These are phyloP conservation scores for Diaporthe amygdali DNA, from an alignment of 2,329 filamentous ascomycete genomes.

Conservation along the genomic window DNA sequence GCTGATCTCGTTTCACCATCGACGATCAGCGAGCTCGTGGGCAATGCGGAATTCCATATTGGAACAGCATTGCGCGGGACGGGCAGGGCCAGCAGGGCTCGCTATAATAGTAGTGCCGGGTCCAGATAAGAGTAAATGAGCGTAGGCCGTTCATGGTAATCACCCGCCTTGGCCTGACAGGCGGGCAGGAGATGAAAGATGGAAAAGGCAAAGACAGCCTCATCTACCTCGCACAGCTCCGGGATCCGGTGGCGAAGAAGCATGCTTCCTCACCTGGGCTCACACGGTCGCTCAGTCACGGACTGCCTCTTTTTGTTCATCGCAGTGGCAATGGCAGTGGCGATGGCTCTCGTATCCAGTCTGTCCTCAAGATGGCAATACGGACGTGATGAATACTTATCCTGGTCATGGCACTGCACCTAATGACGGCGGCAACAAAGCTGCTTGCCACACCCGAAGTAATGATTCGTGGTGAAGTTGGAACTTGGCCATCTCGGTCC, in stretches of 20 bases:
- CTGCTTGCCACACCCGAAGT: not conserved
- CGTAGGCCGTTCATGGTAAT: constrained; percentile 2
- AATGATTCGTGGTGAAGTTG: constrained; percentile 15
- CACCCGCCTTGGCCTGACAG: constrained; percentile 8
- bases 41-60: constrained; percentile 13
- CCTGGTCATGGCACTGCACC: not conserved
- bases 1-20: constrained; percentile 28
- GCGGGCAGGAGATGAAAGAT: constrained; percentile 9
- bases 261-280: not conserved
- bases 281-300: not conserved
- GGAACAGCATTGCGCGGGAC: constrained; percentile 5
- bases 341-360: not conserved
- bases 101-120: not conserved
- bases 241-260: not conserved
- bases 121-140: constrained; percentile 16
- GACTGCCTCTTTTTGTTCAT: not conserved
- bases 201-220: constrained; percentile 9
- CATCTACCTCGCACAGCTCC: constrained; percentile 11
- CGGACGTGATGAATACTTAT: not conserved
- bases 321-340: not conserved
- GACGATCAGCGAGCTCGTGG: constrained; percentile 22
- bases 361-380: not conserved
- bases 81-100: not conserved
- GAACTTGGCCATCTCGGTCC: constrained; percentile 11
- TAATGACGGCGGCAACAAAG: not conserved